Evolutionary conservation across 176 grass and related monocot species (phyloP), one percentile per base, ranked within the genome.

Genomic region (Aegilops speltoides): DNA sequence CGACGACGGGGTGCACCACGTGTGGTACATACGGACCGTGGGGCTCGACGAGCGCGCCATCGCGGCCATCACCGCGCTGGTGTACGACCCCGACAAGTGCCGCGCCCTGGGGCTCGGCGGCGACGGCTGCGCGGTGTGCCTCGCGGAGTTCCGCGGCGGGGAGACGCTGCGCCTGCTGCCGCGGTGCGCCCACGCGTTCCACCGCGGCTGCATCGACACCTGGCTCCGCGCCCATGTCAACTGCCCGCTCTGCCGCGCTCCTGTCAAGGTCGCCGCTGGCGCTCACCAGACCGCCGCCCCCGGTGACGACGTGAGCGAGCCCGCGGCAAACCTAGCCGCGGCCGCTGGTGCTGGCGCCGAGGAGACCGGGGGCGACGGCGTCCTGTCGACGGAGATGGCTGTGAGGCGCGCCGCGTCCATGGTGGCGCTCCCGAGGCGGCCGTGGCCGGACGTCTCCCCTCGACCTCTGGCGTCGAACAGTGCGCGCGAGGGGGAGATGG

Each of bases 21-120:
- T 91, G 11, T 98, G 93, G 96, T 92, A 91, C 65, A 98, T 98
- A 40, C 78, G 86, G 8, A 98, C 95, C 38, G 93, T 95, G 64
- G 95, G 95, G 19, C 89, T 95, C 82, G 91, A 95, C 86, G 93
- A 95, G 83, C 89, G 93, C 64, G 85, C 93, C 5, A 98, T 95
- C 75, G 78, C 86, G 22, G 82, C 90, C 19, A 98, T 98, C 84
- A 85, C 90, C 4, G 93, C 86, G 11, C 87, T 91, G 32, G 90
- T 91, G 19, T 98, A 92, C 84, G 94, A 95, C 81, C 50, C 84
- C 22, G 89, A 85, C 24, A 85, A 85, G 73, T 64, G 60, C 14
- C 48, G 65, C 81, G 41, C 14, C 26, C 31, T 12, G 32, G 68
- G 66, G 3, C 34, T 63, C 12, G 71, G 22, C 73, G 80, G 10